Evolutionary conservation across 1,139 yeast genomes (phyloP), one percentile per base, ranked within the genome.

Genomic region (Yamadazyma siamensis): DNA sequence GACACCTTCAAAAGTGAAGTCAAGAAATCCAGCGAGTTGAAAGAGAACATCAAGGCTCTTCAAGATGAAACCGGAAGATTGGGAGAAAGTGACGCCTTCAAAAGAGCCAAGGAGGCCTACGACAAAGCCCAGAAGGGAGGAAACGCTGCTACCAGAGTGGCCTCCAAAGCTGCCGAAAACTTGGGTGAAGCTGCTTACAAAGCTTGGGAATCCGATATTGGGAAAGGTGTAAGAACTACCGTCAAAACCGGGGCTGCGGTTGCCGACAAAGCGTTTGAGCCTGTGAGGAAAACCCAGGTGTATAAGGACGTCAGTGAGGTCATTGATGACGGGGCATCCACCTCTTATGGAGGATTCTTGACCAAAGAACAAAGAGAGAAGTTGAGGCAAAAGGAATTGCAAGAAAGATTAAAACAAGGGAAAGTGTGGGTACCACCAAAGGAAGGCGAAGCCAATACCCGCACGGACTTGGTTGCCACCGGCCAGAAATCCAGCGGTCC

Each of bases 171-270:
- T 3, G 96, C 97, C n/a, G 87, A 84, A 49, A 94, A 81, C 21
- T 87, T 91, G 18, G 98, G 96, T 33, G 81, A 75, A 34, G 94
- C 80, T 26, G 98, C 96, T 3, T 71, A 75, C 27, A 81, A 81
- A 40, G 96, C 97, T 1, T 94, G 99, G 99, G 96, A 94, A 40
- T 87, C 96, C 2, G 88, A 91, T 20, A 85, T 91, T 28, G 91
- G 95, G 41, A 80, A 82, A 58, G 84, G 81, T 30, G 91, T 95
- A 12, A 76, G 98, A 53, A 71, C 78, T 25, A 87, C 88, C 1
- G 94, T 88, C 10, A 74, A 73, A 41, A 75, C 75, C 33, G 79
- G 96, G 8, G 96, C 94, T 2, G 87, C 85, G 33, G 80, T 70
- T 13, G 80, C 87, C 14, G 95, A 87, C 54, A 82, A 81, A 50